Conservation (phyloP, 2,329 filamentous ascomycete genomes). For the Ceratocystis alfenasii region DNA sequence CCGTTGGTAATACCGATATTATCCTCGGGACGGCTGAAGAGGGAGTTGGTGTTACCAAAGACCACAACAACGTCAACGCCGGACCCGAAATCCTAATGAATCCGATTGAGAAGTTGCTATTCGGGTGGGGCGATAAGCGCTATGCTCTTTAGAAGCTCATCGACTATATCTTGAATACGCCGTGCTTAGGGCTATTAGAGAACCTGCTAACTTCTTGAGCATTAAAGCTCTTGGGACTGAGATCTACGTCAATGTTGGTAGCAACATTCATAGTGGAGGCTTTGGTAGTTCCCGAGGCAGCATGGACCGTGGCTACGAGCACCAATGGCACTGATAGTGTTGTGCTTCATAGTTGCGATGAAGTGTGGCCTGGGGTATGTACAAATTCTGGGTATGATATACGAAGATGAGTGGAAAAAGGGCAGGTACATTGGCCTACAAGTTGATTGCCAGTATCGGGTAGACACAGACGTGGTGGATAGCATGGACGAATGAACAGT, state of each 20-base stretch:
- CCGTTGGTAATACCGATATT: constrained; percentile 40
- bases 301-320: constrained; percentile 13
- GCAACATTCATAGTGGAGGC: constrained; percentile 48
- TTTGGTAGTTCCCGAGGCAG: constrained; percentile 34
- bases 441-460: too few species aligned
- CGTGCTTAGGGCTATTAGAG: constrained; percentile 45
- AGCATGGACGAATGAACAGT: not conserved
- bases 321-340: constrained; percentile 12
- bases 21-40: constrained; percentile 48
- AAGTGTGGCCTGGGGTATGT: not conserved
- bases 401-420: not conserved
- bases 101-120: not conserved
- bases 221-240: constrained; percentile 48
- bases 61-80: constrained; percentile 50
- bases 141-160: constrained; percentile 26
- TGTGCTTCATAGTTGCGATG: constrained; percentile 19
- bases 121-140: not conserved
- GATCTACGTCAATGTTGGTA: constrained; percentile 44
- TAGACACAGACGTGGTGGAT: not conserved
- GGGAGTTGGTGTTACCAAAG: constrained; percentile 53
- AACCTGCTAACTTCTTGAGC: constrained; percentile 43
- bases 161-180: constrained; percentile 55
- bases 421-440: too few species aligned
- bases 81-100: constrained; percentile 45
- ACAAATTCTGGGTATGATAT: not conserved